These are phyloP conservation scores for Tilletia horrida DNA, from an alignment of 1,284 basidiomycete species.

Conservation along the genomic window DNA sequence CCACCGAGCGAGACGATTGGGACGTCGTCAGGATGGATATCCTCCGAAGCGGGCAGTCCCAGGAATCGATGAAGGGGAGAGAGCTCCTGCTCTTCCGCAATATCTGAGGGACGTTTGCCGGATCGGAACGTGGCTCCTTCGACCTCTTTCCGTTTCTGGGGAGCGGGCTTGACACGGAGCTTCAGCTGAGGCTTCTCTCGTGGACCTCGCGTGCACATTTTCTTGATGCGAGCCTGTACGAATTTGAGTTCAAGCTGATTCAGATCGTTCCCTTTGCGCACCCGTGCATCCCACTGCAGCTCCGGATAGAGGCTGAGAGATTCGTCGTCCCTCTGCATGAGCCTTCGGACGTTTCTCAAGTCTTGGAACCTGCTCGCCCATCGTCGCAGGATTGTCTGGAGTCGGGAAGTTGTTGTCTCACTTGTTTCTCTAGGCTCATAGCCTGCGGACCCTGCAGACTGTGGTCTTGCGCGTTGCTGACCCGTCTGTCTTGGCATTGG, in stretches of 20 bases:
- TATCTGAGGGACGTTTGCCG: neutral
- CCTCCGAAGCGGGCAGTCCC: conserved; percentile 36
- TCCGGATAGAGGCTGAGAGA: conserved; percentile 44
- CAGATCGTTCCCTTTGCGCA: conserved; percentile 21
- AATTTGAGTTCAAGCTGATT: conserved; percentile 6
- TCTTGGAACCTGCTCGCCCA: conserved; percentile 41
- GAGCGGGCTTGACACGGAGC: neutral
- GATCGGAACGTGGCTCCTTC: neutral
- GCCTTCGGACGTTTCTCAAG: conserved; percentile 34
- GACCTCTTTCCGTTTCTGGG: conserved; percentile 24
- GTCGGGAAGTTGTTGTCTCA: neutral
- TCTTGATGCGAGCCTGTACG: neutral
- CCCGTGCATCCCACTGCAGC: conserved; percentile 42
- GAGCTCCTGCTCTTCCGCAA: conserved; percentile 25
- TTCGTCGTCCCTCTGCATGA: conserved; percentile 27
- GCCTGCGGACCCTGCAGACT: too few species aligned
- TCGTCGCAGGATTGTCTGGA: conserved; percentile 22
- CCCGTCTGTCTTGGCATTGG: too few species aligned
- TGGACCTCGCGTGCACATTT: neutral
- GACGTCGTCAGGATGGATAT: conserved; percentile 51
- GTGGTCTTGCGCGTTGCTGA: too few species aligned
- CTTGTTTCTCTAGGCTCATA: too few species aligned
- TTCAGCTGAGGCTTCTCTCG: too few species aligned
- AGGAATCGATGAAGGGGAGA: conserved; percentile 32
- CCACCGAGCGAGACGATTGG: conserved; percentile 53